A percentile compares a stretch with the other conserved stretches of the same genome.
Conservation (phyloP, 2,329 filamentous ascomycete genomes). For the Aspergillus novofumigatus region DNA sequence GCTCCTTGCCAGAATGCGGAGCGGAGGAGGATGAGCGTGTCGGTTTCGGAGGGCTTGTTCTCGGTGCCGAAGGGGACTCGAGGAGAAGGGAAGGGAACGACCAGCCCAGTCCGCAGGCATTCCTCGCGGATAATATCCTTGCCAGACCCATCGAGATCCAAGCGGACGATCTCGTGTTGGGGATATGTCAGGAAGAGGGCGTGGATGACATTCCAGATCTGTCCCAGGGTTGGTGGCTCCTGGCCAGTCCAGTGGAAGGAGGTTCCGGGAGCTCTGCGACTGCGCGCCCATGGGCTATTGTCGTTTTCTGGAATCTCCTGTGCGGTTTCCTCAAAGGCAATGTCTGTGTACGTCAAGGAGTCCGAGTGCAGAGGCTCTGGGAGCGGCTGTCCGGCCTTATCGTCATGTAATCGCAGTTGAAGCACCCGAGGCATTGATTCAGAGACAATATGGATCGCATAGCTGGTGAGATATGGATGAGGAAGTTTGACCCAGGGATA, state of each 20-base stretch:
- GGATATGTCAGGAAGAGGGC: slow-evolving; percentile 30
- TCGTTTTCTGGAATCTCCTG: slow-evolving; percentile 29
- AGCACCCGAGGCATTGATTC: slow-evolving; percentile 25
- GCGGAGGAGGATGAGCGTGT: slow-evolving; percentile 46
- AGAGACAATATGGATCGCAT: slow-evolving; percentile 31
- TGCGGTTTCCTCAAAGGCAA: slow-evolving; percentile 21
- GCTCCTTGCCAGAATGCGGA: slow-evolving; percentile 67
- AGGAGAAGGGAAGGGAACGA: slow-evolving; percentile 19
- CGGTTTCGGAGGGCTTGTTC: slow-evolving; percentile 17
- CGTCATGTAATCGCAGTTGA: slow-evolving; percentile 33
- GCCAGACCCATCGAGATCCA: slow-evolving; percentile 27
- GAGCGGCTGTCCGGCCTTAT: slow-evolving; percentile 27
- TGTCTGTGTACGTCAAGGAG: slow-evolving; percentile 35
- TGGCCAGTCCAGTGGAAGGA: slow-evolving; percentile 30
- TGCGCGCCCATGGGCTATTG: slow-evolving; percentile 39
- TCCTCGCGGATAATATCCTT: slow-evolving; percentile 41
- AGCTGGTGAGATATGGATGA: slow-evolving; percentile 45
- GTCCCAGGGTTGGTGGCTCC: slow-evolving; percentile 28
- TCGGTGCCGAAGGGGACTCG: slow-evolving; percentile 19
- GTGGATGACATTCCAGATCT: slow-evolving; percentile 40
- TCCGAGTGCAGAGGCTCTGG: slow-evolving; percentile 39
- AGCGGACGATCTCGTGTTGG: slow-evolving; percentile 32
- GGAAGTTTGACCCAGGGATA: slow-evolving; percentile 44
- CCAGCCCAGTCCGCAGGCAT: slow-evolving; percentile 33
- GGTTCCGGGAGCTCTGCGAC: slow-evolving; percentile 27